Evolutionary conservation across 768 basidiomycete species (phyloP).

Genomic region (Royoungia palumana): DNA sequence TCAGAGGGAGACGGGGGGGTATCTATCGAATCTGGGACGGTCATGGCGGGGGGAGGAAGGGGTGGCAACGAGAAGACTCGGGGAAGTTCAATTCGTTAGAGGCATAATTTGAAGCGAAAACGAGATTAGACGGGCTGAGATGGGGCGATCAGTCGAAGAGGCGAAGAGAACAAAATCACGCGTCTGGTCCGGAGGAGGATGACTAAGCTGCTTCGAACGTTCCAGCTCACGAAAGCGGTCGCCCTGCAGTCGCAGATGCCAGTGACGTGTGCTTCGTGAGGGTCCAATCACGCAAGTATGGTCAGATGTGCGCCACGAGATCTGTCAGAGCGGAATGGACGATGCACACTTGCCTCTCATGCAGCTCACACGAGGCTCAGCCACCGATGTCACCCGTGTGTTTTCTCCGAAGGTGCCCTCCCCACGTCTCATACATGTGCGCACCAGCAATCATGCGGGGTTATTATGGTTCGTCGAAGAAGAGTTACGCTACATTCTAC

Average conservation of each 20-base stretch:
- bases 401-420: not conserved
- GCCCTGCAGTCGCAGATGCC: no score
- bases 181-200: conserved; percentile 11
- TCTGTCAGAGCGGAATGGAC: no score
- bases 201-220: conserved; percentile 20
- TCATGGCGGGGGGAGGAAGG: conserved; percentile 29
- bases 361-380: conserved; percentile 1
- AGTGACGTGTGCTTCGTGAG: no score
- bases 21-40: conserved; percentile 36
- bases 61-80: not conserved
- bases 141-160: no score
- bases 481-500: not conserved
- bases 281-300: no score
- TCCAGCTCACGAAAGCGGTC: not conserved
- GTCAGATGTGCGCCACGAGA: no score
- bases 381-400: conserved; percentile 3
- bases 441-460: conserved; percentile 3
- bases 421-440: no score
- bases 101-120: conserved; percentile 7
- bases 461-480: conserved; percentile 9
- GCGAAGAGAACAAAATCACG: conserved; percentile 6
- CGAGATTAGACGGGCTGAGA: no score
- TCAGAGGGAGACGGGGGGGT: conserved; percentile 54
- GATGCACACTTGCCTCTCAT: not conserved
- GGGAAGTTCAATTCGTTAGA: conserved; percentile 13